Base-by-base conservation (phyloP, 2,329 filamentous ascomycete genomes). In the Aureobasidium leucospermi region DNA sequence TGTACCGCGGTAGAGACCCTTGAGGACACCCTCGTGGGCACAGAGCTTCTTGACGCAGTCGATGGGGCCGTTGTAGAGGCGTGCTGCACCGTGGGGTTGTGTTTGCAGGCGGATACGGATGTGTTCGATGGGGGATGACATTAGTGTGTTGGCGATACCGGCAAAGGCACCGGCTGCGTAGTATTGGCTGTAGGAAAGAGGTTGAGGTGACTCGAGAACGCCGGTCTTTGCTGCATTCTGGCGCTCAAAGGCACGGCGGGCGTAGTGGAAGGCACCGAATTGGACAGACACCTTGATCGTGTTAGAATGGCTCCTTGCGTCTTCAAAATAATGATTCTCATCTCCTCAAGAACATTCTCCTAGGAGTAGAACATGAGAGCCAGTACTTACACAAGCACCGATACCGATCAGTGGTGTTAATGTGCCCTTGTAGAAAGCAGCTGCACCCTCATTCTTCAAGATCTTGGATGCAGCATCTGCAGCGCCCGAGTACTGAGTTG, bases 361-460 rank as follows among this genome's bases (percentile, higher is more conserved):
- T 2, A 6, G 45, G 34, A 36, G 23, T 11, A 28, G 4, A 28
- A 52, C 7, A 23, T 16, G 23, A 6, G 10, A 15, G 34, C 19
- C 56, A 55, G 64, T 76, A 59, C 58, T 53, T 71, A 94, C 92
- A 73, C 94, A 99, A 66, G 94, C 94, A 67, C 94, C 94, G 70
- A 99, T 97, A 66, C 94, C 94, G 60, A 99, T 84, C 59, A 99
- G 81, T 0, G 94, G 94, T 5, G 94, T 97, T 60, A 99, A 80
- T 0, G 94, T 97, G 69, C 94, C 94, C 66, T 99, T 99, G 84
- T 99, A 99, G 79, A 99, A 99, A 60, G 94, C 94, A 11, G 89
- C 77, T 2, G 91, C 81, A 1, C 94, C 94, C 74, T 99, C 94
- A 69, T 90, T 87, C 68, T 84, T 85, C 76, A 90, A 90, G 77